A percentile compares a stretch with the other conserved stretches of the same genome.
Conservation (phyloP, 768 basidiomycete genomes). For the Leccinum obscurum region DNA sequence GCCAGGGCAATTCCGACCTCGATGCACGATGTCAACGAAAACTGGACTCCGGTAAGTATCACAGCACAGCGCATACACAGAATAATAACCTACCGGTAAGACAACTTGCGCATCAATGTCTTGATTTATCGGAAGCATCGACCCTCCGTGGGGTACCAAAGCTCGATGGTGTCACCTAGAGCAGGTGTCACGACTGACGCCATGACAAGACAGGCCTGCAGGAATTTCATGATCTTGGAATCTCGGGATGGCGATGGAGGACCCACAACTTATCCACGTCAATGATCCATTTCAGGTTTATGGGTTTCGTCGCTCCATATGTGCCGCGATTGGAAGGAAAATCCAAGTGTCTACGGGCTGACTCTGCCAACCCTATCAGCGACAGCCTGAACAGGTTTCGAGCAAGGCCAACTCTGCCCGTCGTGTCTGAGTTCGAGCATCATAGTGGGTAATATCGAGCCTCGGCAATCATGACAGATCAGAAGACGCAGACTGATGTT, state of each 20-base stretch:
- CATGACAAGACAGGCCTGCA: background rate
- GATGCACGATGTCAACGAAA: conserved; percentile 18
- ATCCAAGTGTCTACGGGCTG: background rate
- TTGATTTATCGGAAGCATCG: conserved; percentile 17
- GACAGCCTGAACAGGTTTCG: background rate
- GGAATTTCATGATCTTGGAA: conserved; percentile 6
- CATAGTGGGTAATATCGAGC: background rate
- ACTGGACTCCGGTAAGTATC: conserved; percentile 7
- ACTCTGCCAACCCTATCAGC: background rate
- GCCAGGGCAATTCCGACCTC: conserved; percentile 23
- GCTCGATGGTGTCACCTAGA: conserved; percentile 20
- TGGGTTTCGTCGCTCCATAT: background rate
- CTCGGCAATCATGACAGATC: background rate
- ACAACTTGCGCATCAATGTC: conserved; percentile 20
- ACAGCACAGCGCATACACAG: background rate
- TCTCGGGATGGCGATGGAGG: background rate
- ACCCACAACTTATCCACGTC: background rate
- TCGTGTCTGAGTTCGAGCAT: background rate
- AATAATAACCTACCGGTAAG: conserved; percentile 7
- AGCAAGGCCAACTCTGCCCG: conserved; percentile 15
- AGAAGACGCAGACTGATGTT: background rate
- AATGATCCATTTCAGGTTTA: background rate
- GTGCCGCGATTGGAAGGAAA: background rate
- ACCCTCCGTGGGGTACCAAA: conserved; percentile 23
- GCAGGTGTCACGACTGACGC: conserved; percentile 4